Conservation (phyloP, 441 rosid genomes). For the Syzygium malaccense region DNA sequence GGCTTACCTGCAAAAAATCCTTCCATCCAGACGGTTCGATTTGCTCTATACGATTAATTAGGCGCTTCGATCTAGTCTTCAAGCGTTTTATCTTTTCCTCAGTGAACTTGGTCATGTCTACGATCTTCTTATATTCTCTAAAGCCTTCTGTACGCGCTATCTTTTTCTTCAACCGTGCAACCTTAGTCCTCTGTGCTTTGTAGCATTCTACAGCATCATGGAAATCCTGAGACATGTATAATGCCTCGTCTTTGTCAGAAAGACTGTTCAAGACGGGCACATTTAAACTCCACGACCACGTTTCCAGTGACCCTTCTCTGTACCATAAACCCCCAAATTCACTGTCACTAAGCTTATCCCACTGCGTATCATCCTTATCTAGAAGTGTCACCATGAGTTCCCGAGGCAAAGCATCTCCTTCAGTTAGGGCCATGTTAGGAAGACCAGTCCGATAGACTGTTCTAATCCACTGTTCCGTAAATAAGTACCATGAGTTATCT, state of each 20-base stretch:
- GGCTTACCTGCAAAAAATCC: slow-evolving; percentile 80
- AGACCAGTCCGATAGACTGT: slow-evolving; percentile 71
- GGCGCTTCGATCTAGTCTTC: slow-evolving; percentile 59
- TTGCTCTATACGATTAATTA: slow-evolving; percentile 60
- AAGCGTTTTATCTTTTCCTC: slow-evolving; percentile 78
- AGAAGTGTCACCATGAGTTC: slow-evolving; percentile 61
- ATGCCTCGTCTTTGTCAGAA: slow-evolving; percentile 55
- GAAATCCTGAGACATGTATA: slow-evolving; percentile 51
- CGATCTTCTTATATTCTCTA: slow-evolving; percentile 69
- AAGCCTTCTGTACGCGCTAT: slow-evolving; percentile 84
- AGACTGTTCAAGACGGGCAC: slow-evolving; percentile 90
- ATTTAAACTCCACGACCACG: slow-evolving; percentile 96
- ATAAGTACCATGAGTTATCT: slow-evolving; percentile 88
- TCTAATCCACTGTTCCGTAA: slow-evolving; percentile 83
- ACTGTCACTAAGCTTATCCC: slow-evolving; percentile 74
- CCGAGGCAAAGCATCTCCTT: slow-evolving; percentile 74
- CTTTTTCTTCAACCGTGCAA: slow-evolving; percentile 75
- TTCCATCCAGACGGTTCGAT: slow-evolving; percentile 98
- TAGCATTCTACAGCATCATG: slow-evolving; percentile 52
- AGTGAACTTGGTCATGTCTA: slow-evolving; percentile 48
- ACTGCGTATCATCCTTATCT: slow-evolving; percentile 53
- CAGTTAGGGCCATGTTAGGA: slow-evolving; percentile 59
- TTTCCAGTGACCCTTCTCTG: slow-evolving; percentile 84
- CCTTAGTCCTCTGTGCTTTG: slow-evolving; percentile 63
- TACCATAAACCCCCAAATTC: slow-evolving; percentile 76